These are phyloP conservation scores for Zygosaccharomyces pseudobailii DNA, from an alignment of 1,139 yeast genomes.

Conservation along the genomic window DNA sequence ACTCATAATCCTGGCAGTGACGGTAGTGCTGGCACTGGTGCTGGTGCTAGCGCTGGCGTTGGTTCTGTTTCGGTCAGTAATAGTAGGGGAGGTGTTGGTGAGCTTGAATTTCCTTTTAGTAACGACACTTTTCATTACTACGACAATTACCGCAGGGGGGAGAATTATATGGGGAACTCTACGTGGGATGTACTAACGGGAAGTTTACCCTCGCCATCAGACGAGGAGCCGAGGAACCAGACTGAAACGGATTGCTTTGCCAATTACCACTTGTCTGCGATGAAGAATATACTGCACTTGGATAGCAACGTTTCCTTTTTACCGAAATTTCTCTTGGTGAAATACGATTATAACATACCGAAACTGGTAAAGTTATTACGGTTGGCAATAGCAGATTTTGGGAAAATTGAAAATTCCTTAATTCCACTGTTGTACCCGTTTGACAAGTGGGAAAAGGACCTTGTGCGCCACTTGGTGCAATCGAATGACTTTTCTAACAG, in stretches of 20 bases:
- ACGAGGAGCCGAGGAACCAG: not conserved
- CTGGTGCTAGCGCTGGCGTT: not conserved
- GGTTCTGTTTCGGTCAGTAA: too few species aligned
- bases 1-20: not conserved
- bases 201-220: not conserved
- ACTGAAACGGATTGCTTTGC: slow-evolving; percentile 1
- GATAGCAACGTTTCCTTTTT: slow-evolving; percentile 16
- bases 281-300: slow-evolving; percentile 15
- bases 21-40: not conserved
- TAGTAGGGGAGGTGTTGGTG: slow-evolving; percentile 1
- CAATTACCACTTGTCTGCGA: slow-evolving; percentile 7
- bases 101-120: slow-evolving; percentile 23
- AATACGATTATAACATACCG: slow-evolving; percentile 18
- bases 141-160: slow-evolving; percentile 19
- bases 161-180: slow-evolving; percentile 24
- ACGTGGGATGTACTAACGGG: slow-evolving; percentile 24
- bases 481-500: not conserved
- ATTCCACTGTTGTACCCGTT: slow-evolving; percentile 27
- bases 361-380: slow-evolving; percentile 13
- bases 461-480: slow-evolving; percentile 4
- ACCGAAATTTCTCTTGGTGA: slow-evolving; percentile 25
- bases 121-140: slow-evolving; percentile 30
- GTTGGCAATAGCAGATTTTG: slow-evolving; percentile 18
- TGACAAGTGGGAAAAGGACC: slow-evolving; percentile 15
- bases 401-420: slow-evolving; percentile 23